Base-by-base conservation (phyloP, 768 basidiomycete species). In the Crassisporium funariophilum region DNA sequence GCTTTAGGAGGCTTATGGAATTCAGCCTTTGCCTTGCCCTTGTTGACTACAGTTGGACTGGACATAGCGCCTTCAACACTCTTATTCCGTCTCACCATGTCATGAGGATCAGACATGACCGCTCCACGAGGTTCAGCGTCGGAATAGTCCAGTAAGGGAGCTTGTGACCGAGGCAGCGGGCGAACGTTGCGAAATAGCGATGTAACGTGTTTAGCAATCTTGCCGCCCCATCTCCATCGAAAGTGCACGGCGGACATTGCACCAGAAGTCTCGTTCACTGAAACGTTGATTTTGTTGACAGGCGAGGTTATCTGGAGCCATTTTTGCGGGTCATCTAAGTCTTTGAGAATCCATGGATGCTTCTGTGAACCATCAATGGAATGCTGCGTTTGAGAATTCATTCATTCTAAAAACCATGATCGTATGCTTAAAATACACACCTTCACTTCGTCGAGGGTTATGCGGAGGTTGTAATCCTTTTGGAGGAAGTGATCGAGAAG, bases 371-470 rank as follows among this genome's bases (percentile, higher is more conserved):
- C 29, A 46, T 19, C 16, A 46, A 38, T 36, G 4, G n/a, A 39
- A 33, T 27, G 37, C 22, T 15, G 35, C 17, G 31, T 51, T 31
- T 31, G 48, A 42, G 46, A 44, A 47, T 42, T 47, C 23, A 44
- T 33, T 44, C 31, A 41, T 29, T 45, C 20, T 35, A 43, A 35
- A 31, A 52, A 44, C 40, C 21, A 24, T 47, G 53, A 44, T 49
- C 46, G 38, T 39, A 44, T 36, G 29, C 24, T 50, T 47, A 47
- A 44, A 58, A 41, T 44, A 65, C 59, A 47, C 45, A 73, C 95
- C 81, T 95, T 98, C 56, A 93, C 82, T 56, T 89, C 77, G 21
- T 83, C 79, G 34, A 98, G 76, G 15, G 82, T 86, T 41, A 95
- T 88, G 45, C 95, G 78, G 60, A 77, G 77, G 21, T 62, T 69